Base-by-base conservation (phyloP, 108 stramenopile genomes). In the Conticribra guillardii region DNA sequence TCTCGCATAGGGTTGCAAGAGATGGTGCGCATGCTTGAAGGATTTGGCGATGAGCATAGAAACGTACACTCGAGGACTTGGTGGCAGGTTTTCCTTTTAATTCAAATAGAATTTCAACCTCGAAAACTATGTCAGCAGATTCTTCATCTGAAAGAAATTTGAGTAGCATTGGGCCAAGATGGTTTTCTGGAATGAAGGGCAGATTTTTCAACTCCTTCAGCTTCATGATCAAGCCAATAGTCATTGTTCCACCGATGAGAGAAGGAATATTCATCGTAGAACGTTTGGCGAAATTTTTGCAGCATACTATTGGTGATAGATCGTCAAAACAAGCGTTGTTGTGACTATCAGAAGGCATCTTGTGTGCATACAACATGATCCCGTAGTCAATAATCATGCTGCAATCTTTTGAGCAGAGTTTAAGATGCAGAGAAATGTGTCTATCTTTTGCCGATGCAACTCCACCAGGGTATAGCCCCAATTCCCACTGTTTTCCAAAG, bases 401-500 rank as follows among this genome's bases (percentile, higher is more conserved):
- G n/a, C n/a, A n/a, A n/a, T n/a, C n/a, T n/a, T n/a, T n/a, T n/a
- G n/a, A n/a, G n/a, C n/a, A n/a, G n/a, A n/a, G n/a, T n/a, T n/a
- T n/a, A 4, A 34, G 4, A 29, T 23, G 26, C 9, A 37, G 56
- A 18, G 29, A 37, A 18, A 49, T 16, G 28, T 24, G 27, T 34
- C 47, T 27, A 29, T 28, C 17, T 2, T 27, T 17, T 31, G 48
- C 4, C 22, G 4, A 22, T 7, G 4, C 24, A 27, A 2, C 18
- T 7, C 46, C 46, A n/a, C 48, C 55, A 46, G 67, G 67, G 41
- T 57, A 68, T 0, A 68, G 4, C 0, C 32, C 56, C 49, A 80
- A 54, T 8, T 76, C 67, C 71, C 84, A 84, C 44, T 80, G 82
- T 64, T 80, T 73, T 48, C 67, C 67, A 41, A 27, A 68, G 57